phyloP scores from a whole-genome alignment of 2,329 filamentous ascomycete genomes.

The Rhynchosporium graminicola region DNA sequence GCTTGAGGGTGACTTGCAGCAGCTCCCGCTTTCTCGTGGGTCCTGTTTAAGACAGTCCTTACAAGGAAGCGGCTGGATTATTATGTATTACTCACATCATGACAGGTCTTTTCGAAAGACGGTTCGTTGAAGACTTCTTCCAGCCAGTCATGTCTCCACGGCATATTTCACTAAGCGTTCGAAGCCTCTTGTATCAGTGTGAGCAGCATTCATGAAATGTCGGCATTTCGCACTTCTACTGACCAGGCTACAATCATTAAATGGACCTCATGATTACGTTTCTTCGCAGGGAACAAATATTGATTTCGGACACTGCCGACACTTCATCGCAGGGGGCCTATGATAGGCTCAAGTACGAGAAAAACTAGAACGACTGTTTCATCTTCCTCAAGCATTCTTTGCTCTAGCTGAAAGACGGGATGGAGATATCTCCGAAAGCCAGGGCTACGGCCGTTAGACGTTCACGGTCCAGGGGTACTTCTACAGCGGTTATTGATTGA shows the following conservation, averaged over 20 bases:
- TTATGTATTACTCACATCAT: too few species aligned
- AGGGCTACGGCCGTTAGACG: background rate
- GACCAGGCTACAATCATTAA: background rate
- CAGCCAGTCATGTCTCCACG: too few species aligned
- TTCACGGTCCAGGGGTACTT: background rate
- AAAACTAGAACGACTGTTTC: background rate
- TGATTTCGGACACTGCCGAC: background rate
- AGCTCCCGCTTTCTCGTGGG: too few species aligned
- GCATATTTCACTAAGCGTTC: too few species aligned
- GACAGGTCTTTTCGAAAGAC: too few species aligned
- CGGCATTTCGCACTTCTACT: slow-evolving; percentile 3
- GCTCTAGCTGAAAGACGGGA: background rate
- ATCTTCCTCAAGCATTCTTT: background rate
- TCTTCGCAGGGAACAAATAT: background rate
- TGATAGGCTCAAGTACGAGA: slow-evolving; percentile 9
- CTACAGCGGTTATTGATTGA: too few species aligned
- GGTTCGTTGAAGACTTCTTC: too few species aligned
- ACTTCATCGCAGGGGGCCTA: background rate
- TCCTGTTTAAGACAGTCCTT: too few species aligned
- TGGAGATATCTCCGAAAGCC: background rate
- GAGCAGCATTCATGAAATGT: too few species aligned
- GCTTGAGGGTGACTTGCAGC: too few species aligned
- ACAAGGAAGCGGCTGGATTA: too few species aligned
- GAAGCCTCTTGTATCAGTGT: too few species aligned
- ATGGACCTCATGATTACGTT: background rate